phyloP scores from a whole-genome alignment of 169 alveolate genomes.

The Cryptosporidium sp. region DNA sequence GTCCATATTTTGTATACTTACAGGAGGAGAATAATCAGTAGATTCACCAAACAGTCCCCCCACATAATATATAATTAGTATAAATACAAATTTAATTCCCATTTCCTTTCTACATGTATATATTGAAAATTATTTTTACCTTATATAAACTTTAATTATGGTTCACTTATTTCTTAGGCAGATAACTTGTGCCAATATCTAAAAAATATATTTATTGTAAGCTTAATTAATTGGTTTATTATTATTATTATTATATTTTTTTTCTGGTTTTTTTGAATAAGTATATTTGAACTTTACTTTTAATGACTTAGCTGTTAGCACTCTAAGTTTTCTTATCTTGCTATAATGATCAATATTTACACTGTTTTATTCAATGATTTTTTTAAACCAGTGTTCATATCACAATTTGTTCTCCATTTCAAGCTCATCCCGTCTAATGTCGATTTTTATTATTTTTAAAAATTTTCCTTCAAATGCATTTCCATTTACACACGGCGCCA shows the following conservation, averaged over 20 bases:
- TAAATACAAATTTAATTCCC: neutral
- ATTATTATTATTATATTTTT: no score
- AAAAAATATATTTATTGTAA: neutral
- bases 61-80: neutral
- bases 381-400: neutral
- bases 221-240: no score
- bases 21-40: neutral
- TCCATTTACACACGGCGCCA: constrained; percentile 61
- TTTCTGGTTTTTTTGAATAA: no score
- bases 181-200: neutral
- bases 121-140: no score
- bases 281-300: no score
- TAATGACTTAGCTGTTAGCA: neutral
- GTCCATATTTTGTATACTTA: constrained; percentile 15
- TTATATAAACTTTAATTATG: neutral
- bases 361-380: neutral
- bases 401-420: neutral
- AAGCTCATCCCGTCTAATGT: constrained; percentile 58
- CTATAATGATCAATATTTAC: neutral
- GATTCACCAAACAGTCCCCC: constrained; percentile 9
- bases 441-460: constrained; percentile 27
- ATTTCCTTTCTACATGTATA: neutral
- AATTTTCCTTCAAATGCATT: neutral
- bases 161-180: neutral
- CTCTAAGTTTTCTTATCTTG: neutral